phyloP scores from a whole-genome alignment of 2,329 filamentous ascomycete genomes.

The Curvularia spicifera region DNA sequence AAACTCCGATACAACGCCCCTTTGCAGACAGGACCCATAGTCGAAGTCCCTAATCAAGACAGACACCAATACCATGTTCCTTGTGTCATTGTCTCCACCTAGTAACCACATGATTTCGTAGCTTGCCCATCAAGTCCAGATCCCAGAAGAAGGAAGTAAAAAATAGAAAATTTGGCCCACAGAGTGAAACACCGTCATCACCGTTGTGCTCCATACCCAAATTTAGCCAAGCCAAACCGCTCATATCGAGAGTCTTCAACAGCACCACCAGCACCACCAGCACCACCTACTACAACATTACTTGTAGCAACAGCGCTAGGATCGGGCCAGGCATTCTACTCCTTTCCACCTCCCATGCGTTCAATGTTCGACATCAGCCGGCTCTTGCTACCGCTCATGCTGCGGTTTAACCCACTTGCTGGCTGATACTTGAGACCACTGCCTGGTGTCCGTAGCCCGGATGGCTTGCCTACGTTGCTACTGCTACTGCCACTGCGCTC shows the following conservation, averaged over 20 bases:
- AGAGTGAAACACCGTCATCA: not conserved
- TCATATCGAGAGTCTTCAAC: not conserved
- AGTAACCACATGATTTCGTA: not conserved
- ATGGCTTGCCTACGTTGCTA: constrained; percentile 51
- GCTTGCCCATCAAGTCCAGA: not conserved
- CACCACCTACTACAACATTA: not conserved
- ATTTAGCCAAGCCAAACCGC: not conserved
- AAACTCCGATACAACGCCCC: not conserved
- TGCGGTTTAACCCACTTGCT: constrained; percentile 39
- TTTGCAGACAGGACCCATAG: not conserved
- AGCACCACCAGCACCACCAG: not conserved
- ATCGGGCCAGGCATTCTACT: constrained; percentile 23
- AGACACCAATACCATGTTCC: not conserved
- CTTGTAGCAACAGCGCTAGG: not conserved
- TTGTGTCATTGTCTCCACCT: not conserved
- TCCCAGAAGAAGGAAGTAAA: not conserved
- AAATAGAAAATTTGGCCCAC: not conserved
- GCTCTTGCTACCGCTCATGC: constrained; percentile 59
- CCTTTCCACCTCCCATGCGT: constrained; percentile 71
- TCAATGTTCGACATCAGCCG: constrained; percentile 86
- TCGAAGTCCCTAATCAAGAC: not conserved
- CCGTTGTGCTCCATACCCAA: not conserved
- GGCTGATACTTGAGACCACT: constrained; percentile 49
- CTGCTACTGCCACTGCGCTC: constrained; percentile 21
- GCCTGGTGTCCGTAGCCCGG: constrained; percentile 66